Base-by-base conservation (phyloP, 441 rosid species). In the Aleurites moluccanus region DNA sequence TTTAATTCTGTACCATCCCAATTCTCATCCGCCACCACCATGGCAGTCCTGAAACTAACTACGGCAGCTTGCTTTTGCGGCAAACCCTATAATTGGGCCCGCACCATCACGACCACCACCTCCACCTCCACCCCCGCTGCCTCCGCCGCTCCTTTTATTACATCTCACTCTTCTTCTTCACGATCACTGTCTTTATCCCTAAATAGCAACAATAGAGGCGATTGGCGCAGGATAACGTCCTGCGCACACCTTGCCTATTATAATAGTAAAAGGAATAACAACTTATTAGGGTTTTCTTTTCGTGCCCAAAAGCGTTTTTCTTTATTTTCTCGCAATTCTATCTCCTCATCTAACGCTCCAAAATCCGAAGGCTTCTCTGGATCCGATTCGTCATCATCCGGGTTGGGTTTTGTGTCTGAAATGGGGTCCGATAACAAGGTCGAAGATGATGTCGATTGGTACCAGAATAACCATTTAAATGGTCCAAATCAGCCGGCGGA, bases 351-450 rank as follows among this genome's bases (percentile, higher is more conserved):
- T 9, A 77, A 80, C 57, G 49, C 50, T 38, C 68, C 72, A 30
- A 69, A 83, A 69, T 6, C 59, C 7, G 75, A 49, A 72, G 81
- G 71, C 30, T 53, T 80, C 1, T 70, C 85, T 68, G 70, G 74
- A 69, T 73, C 84, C 23, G 79, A 77, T 74, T 76, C 77, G 64
- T 56, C 70, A 11, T 72, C 76, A 30, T 20, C 77, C 80, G 85
- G 84, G 76, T 80, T 92, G 81, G 85, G 73, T 56, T 40, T 75
- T 27, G 80, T 75, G 59, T 66, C 72, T 50, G 88, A 83, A 74
- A 88, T 91, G 97, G 89, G 80, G 28, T 72, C 86, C 67, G 87
- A 83, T 56, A 76, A 80, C 57, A 78, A 82, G 73, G 67, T 71
- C 64, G 80, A 75, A 55, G 79, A 73, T 25, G 81, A 73, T 25